Evolutionary conservation across 2,329 filamentous ascomycete genomes (phyloP).

Genomic region (Aciculosporium take): DNA sequence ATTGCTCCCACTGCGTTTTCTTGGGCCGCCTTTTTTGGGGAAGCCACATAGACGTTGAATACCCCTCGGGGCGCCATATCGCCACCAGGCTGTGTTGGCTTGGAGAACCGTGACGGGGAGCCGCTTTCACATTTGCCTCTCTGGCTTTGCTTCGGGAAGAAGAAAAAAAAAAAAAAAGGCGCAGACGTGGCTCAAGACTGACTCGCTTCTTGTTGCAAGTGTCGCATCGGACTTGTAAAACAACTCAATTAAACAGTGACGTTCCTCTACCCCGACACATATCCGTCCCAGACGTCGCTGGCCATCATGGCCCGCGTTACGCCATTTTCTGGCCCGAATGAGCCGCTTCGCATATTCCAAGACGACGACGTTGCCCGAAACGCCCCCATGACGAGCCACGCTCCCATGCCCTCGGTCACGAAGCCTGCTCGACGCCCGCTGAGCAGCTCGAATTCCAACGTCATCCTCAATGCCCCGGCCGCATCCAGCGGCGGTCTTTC

Average conservation of each 20-base stretch:
- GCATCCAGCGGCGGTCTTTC: slow-evolving; percentile 43
- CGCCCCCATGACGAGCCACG: slow-evolving; percentile 38
- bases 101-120: background rate
- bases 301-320: slow-evolving; percentile 40
- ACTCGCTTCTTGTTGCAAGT: background rate
- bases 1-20: background rate
- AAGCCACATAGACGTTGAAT: background rate
- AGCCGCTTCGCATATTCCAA: slow-evolving; percentile 38
- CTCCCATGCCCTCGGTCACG: slow-evolving; percentile 38
- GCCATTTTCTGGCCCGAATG: slow-evolving; percentile 29
- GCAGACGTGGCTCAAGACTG: background rate
- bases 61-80: too few species aligned
- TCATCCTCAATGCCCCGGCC: slow-evolving; percentile 50
- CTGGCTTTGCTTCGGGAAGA: background rate
- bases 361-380: slow-evolving; percentile 34
- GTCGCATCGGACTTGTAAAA: too few species aligned
- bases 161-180: too few species aligned
- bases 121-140: background rate
- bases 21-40: background rate
- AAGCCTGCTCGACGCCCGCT: slow-evolving; percentile 35
- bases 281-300: slow-evolving; percentile 12
- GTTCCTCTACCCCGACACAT: background rate
- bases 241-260: background rate
- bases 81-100: too few species aligned
- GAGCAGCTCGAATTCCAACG: slow-evolving; percentile 41